Percentiles rank a stretch among this genome's conserved stretches.
Conservation (phyloP, 2,329 filamentous ascomycete genomes). For the Trichoderma harzianum region DNA sequence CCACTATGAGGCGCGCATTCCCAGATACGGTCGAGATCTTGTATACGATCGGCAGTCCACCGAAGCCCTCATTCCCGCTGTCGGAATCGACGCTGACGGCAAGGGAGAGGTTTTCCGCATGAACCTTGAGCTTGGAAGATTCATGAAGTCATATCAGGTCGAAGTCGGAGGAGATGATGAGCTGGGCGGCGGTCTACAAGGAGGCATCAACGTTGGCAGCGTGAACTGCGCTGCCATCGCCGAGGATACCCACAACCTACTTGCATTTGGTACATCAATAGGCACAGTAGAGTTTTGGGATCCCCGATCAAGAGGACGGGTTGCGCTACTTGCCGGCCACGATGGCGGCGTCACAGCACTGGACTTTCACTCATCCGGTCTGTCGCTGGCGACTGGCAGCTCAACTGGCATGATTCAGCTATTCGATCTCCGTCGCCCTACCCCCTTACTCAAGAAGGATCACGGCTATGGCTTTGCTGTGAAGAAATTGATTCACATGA, state of each 20-base stretch:
- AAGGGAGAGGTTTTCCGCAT: slow-evolving; percentile 89
- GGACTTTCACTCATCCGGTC: slow-evolving; percentile 77
- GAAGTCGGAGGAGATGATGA: slow-evolving; percentile 84
- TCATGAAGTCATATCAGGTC: slow-evolving; percentile 90
- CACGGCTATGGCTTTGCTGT: slow-evolving; percentile 94
- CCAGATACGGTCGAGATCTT: slow-evolving; percentile 87
- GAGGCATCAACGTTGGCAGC: slow-evolving; percentile 77
- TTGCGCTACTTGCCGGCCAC: slow-evolving; percentile 69
- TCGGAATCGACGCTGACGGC: slow-evolving; percentile 81
- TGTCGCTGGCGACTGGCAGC: slow-evolving; percentile 84
- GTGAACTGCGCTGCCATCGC: slow-evolving; percentile 87
- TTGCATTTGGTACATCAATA: slow-evolving; percentile 88
- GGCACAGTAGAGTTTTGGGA: slow-evolving; percentile 99
- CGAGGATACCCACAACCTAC: slow-evolving; percentile 81
- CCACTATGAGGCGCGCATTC: slow-evolving; percentile 85
- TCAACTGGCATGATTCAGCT: slow-evolving; percentile 83
- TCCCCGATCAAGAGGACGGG: slow-evolving; percentile 74
- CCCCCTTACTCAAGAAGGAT: slow-evolving; percentile 84
- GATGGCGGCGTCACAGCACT: slow-evolving; percentile 79
- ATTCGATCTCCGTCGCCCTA: slow-evolving; percentile 86
- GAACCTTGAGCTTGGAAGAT: slow-evolving; percentile 87
- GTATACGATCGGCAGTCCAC: slow-evolving; percentile 78
- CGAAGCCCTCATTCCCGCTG: slow-evolving; percentile 82
- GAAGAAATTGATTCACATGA: slow-evolving; percentile 73
- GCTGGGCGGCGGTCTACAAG: slow-evolving; percentile 75